Evolutionary conservation across 2,329 filamentous ascomycete genomes (phyloP).

Genomic region (Beauveria sp.): DNA sequence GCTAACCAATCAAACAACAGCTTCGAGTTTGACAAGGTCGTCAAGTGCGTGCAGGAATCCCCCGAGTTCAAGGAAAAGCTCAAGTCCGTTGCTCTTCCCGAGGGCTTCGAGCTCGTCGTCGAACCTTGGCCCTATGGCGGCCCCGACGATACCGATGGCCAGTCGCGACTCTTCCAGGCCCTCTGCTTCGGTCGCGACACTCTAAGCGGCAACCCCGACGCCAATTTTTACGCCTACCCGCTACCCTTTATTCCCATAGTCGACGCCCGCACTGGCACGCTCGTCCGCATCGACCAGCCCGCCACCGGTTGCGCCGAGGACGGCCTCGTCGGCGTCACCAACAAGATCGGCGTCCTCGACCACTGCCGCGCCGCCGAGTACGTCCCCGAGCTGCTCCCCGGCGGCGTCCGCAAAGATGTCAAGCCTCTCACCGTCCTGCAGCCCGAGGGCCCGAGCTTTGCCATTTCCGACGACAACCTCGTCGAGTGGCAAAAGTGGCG

Average conservation of each 20-base stretch:
- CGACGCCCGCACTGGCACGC: conserved; percentile 22
- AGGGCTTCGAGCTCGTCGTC: conserved; percentile 23
- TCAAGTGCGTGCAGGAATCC: conserved; percentile 22
- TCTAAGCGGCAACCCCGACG: conserved; percentile 33
- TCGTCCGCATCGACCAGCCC: conserved; percentile 27
- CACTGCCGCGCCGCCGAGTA: conserved; percentile 30
- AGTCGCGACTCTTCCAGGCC: conserved; percentile 25
- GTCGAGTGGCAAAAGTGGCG: conserved; percentile 59
- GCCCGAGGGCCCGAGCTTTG: conserved; percentile 30
- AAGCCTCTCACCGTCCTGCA: conserved; percentile 49
- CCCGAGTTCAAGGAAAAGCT: conserved; percentile 25
- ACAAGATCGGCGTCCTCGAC: conserved; percentile 18
- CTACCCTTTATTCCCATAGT: conserved; percentile 40
- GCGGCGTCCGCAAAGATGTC: conserved; percentile 38
- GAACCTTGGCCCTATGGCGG: conserved; percentile 29
- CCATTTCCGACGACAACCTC: conserved; percentile 34
- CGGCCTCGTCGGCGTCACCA: conserved; percentile 15
- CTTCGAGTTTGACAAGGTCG: conserved; percentile 29
- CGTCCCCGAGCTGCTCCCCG: conserved; percentile 32
- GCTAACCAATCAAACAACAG: conserved; percentile 11
- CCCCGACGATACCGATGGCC: conserved; percentile 22
- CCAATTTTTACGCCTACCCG: conserved; percentile 50
- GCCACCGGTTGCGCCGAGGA: conserved; percentile 26
- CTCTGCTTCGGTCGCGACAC: conserved; percentile 26
- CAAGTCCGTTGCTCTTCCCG: conserved; percentile 19